These are phyloP conservation scores for Maudiozyma turicensis DNA, from an alignment of 805 yeast genomes.

Conservation along the genomic window DNA sequence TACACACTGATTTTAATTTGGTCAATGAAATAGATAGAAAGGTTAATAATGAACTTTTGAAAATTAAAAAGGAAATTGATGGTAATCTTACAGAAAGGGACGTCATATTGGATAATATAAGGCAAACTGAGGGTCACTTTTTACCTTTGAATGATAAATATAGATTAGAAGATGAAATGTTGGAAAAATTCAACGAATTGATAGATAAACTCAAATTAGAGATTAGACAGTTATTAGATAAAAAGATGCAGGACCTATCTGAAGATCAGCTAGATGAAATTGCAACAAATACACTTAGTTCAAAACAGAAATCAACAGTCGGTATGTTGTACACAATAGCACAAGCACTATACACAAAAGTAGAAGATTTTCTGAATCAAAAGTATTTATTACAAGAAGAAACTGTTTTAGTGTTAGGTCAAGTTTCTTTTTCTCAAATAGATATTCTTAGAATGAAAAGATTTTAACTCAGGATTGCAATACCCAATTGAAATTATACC, in stretches of 20 bases:
- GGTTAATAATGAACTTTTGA: constrained; percentile 11
- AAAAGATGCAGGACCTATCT: constrained; percentile 8
- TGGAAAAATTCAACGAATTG: constrained; percentile 19
- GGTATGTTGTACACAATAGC: constrained; percentile 20
- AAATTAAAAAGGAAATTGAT: constrained; percentile 13
- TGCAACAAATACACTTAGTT: constrained; percentile 1
- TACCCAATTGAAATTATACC: constrained; percentile 21
- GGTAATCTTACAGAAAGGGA: constrained; percentile 8
- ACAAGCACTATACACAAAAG: constrained; percentile 19
- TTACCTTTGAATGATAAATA: constrained; percentile 11
- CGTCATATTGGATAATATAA: constrained; percentile 5
- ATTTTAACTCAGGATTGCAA: constrained; percentile 26
- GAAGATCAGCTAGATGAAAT: constrained; percentile 5
- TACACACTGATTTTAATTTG: constrained; percentile 2
- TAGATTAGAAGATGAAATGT: constrained; percentile 18
- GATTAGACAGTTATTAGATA: constrained; percentile 13
- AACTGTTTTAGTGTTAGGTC: constrained; percentile 21
- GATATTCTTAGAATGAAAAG: constrained; percentile 29
- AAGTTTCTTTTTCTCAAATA: constrained; percentile 32
- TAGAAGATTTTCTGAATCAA: constrained; percentile 16
- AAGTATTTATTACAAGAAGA: constrained; percentile 30
- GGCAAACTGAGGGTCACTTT: background rate
- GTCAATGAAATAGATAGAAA: constrained; percentile 8
- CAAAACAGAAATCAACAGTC: constrained; percentile 9
- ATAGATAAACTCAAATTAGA: constrained; percentile 9